phyloP scores from a whole-genome alignment of 306 rosid genomes.

The Pyrus communis region DNA sequence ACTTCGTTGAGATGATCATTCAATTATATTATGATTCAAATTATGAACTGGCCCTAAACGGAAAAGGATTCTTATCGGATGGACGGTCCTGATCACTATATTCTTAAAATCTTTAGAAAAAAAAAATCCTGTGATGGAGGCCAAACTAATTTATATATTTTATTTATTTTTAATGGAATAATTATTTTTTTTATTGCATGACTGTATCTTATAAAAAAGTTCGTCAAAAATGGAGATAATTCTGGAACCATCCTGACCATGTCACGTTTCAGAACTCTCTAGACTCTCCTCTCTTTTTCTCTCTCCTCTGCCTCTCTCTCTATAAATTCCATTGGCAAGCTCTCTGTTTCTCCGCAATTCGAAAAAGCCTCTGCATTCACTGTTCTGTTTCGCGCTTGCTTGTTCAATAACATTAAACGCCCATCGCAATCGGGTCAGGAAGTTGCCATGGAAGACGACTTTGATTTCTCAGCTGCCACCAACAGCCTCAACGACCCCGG shows the following conservation, averaged over 20 bases:
- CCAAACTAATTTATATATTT: no score
- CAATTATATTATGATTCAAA: no score
- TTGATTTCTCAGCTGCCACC: slow-evolving; percentile 32
- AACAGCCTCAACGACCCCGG: slow-evolving; percentile 18
- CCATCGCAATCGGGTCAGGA: no score
- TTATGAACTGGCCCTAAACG: no score
- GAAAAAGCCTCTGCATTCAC: not conserved
- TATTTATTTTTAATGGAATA: not conserved
- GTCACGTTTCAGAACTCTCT: slow-evolving; percentile 19
- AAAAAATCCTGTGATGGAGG: no score
- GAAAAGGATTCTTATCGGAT: no score
- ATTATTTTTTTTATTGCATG: not conserved
- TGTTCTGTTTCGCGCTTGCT: not conserved
- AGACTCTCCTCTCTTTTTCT: not conserved
- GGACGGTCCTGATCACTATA: no score
- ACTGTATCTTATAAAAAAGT: not conserved
- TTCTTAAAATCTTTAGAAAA: no score
- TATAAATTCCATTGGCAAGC: not conserved
- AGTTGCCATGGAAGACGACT: slow-evolving; percentile 49
- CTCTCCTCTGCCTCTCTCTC: not conserved
- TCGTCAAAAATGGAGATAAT: slow-evolving; percentile 1
- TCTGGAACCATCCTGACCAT: slow-evolving; percentile 26
- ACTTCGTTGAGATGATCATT: no score
- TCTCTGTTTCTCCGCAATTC: not conserved
- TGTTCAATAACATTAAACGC: no score